Evolutionary conservation across 495 filamentous ascomycete species (phyloP).

Genomic region (Thermothielavioides terrestris): DNA sequence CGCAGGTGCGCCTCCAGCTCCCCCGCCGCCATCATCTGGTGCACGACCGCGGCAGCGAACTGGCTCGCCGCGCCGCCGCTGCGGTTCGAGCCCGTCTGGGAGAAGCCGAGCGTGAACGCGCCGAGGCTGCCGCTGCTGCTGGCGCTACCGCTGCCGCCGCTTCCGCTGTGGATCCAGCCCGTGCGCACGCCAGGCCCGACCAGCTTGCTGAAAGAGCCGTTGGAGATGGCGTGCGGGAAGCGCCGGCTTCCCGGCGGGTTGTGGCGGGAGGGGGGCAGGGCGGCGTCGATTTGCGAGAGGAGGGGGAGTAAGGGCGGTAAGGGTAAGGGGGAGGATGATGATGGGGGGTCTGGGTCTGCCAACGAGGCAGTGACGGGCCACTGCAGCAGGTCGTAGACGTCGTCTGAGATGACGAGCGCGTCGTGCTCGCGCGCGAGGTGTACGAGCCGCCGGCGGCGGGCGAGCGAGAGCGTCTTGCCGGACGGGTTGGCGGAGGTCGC

Average conservation of each 20-base stretch:
- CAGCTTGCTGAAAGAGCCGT: constrained; percentile 80
- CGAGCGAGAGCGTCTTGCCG: constrained; percentile 59
- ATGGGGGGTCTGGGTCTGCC: too few relatives aligned
- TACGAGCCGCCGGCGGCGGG: constrained; percentile 53
- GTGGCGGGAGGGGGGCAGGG: constrained; percentile 31
- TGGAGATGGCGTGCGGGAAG: constrained; percentile 70
- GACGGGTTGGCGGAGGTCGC: constrained; percentile 80
- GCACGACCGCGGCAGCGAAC: constrained; percentile 55
- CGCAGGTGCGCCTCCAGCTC: constrained; percentile 39
- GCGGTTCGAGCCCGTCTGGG: constrained; percentile 58
- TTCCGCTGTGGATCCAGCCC: constrained; percentile 83
- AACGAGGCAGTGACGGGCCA: constrained; percentile 45
- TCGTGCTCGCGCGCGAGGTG: constrained; percentile 61
- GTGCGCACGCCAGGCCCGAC: constrained; percentile 69
- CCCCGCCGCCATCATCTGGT: constrained; percentile 47
- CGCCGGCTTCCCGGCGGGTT: constrained; percentile 16
- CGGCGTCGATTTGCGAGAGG: constrained; percentile 67
- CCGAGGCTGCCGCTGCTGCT: too few relatives aligned
- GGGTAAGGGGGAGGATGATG: background rate
- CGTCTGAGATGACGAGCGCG: constrained; percentile 72
- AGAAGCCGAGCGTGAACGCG: constrained; percentile 57
- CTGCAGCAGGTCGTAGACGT: constrained; percentile 85
- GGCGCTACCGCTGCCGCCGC: too few relatives aligned
- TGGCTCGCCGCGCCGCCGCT: constrained; percentile 75
- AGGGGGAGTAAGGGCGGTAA: constrained; percentile 44